phyloP scores from a whole-genome alignment of 768 basidiomycete species.

The Sporobolomyces pararoseus region DNA sequence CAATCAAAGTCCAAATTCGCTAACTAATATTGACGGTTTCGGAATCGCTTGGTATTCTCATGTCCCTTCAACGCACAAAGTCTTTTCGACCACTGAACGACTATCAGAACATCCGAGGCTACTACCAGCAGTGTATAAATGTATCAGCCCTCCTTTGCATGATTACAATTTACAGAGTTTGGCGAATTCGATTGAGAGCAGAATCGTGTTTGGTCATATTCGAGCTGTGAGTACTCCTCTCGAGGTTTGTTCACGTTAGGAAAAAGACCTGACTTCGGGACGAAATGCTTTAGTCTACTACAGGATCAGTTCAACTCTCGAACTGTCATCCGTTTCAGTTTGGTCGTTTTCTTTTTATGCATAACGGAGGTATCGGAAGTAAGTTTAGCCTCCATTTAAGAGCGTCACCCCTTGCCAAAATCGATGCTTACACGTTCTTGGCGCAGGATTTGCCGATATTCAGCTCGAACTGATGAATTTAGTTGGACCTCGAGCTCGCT shows the following conservation, averaged over 20 bases:
- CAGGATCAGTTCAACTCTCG: not conserved
- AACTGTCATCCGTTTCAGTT: slow-evolving; percentile 17
- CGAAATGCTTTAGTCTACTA: not conserved
- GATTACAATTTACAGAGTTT: slow-evolving; percentile 4
- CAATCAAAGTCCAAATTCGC: not conserved
- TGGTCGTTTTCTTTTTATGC: slow-evolving; percentile 3
- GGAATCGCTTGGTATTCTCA: not conserved
- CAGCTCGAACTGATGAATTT: slow-evolving; percentile 10
- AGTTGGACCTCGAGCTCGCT: not conserved
- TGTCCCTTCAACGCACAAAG: not conserved
- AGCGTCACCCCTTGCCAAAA: not conserved
- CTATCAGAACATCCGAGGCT: not conserved
- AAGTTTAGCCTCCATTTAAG: not conserved
- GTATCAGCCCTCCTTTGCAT: not conserved
- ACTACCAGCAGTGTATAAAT: slow-evolving; percentile 2
- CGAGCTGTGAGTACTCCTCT: not conserved
- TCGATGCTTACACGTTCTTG: no score
- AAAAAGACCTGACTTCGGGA: no score
- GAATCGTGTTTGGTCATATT: slow-evolving; percentile 6
- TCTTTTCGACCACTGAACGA: not conserved
- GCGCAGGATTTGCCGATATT: slow-evolving; percentile 5
- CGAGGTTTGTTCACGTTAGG: no score
- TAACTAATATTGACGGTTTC: slow-evolving; percentile 9
- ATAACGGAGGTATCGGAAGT: slow-evolving; percentile 5
- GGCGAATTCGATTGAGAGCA: slow-evolving; percentile 3